Conservation (phyloP, 2,329 filamentous ascomycete genomes). For the Sphaerulina vaccinii region DNA sequence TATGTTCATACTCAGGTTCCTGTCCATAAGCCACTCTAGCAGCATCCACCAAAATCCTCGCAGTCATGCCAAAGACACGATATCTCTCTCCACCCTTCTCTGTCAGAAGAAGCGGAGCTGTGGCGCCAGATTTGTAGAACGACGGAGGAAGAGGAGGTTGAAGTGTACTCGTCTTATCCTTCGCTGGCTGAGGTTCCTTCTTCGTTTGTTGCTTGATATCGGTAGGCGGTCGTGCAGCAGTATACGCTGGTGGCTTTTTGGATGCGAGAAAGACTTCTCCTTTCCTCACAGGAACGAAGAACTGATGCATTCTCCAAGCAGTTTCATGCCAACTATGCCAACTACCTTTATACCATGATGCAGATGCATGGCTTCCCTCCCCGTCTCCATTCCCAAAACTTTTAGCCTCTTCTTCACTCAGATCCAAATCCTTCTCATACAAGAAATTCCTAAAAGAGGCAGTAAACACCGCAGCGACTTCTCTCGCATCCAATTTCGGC, state of each 20-base stretch:
- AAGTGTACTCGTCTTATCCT: slow-evolving; percentile 14
- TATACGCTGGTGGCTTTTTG: slow-evolving; percentile 25
- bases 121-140: slow-evolving; percentile 30
- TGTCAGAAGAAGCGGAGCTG: slow-evolving; percentile 22
- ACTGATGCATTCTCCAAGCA: slow-evolving; percentile 87
- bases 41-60: slow-evolving; percentile 82
- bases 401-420: slow-evolving; percentile 25
- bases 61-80: slow-evolving; percentile 94
- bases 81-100: slow-evolving; percentile 50
- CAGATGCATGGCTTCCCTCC: slow-evolving; percentile 50
- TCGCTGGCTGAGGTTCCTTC: too few species aligned
- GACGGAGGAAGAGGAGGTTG: slow-evolving; percentile 32
- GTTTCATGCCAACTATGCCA: slow-evolving; percentile 79
- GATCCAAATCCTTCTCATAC: slow-evolving; percentile 55
- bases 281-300: slow-evolving; percentile 77
- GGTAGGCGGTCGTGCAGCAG: slow-evolving; percentile 23
- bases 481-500: slow-evolving; percentile 78
- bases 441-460: slow-evolving; percentile 86
- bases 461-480: slow-evolving; percentile 92
- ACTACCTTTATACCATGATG: slow-evolving; percentile 82
- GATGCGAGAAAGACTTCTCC: slow-evolving; percentile 57
- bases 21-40: slow-evolving; percentile 79
- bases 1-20: slow-evolving; percentile 80
- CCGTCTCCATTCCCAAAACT: slow-evolving; percentile 32
- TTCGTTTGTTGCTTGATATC: too few species aligned